Evolutionary conservation across 2,329 filamentous ascomycete species (phyloP), one percentile per base, ranked within the genome.

Genomic region (Eutypa lata): DNA sequence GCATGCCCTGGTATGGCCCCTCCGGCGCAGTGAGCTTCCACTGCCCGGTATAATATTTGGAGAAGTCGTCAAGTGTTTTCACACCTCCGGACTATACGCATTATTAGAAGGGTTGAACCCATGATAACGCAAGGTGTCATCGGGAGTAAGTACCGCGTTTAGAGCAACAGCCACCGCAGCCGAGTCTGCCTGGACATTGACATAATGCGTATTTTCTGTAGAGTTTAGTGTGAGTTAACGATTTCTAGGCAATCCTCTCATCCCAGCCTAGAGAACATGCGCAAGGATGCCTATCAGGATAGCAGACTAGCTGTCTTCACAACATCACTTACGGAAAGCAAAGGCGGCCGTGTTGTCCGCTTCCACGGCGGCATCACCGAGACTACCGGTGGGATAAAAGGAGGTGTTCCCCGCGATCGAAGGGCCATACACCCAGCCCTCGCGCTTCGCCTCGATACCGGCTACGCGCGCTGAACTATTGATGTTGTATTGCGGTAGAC

Each of bases 41-140:
- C 54, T 76, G 65, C 10, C 64, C 65, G 14, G 73, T 54, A 56
- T 78, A 79, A 2, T 78, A 63, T 21, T 70, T 61, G 22, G 58
- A 61, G 53, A 72, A 77, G 61, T 75, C 73, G 13, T 68, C 64
- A 24, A 45, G 42, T 13, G 22, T 28, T 28, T 45, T 28, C 16
- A 45, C 42, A 16, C 42, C 42, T 22, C 42, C 42, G 22, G 42
- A 24, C 42, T 45, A 19, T 28, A 45, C 22, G 7, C 21, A 45
- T 5, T 38, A 14, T 38, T 38, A 38, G 35, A 7, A 16, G 35
- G 6, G 16, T 38, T 6, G 35, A 5, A 10, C 26, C 10, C 10
- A 5, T 31, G 26, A 5, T 31, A 6, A 6, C 26, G 10, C 26
- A 10, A n/a, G 11, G 19, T 21, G n/a, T 19, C 19, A 19, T 8